Percentiles rank a stretch among this genome's conserved stretches.
Conservation (phyloP, 2,329 filamentous ascomycete genomes). For the Cladophialophora immunda region DNA sequence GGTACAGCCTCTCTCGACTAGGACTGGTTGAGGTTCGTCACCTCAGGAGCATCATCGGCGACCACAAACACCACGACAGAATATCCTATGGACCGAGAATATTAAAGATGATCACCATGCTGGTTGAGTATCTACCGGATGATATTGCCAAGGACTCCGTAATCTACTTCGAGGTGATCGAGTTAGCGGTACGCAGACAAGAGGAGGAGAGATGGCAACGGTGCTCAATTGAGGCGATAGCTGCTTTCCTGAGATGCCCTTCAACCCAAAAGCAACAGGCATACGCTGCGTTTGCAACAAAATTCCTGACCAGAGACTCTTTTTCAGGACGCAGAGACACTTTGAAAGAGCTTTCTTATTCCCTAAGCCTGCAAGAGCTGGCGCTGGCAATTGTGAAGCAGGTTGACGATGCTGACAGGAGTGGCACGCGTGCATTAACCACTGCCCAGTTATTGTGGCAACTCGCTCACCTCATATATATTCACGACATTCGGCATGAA, state of each 20-base stretch:
- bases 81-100: slow-evolving; percentile 26
- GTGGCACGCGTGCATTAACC: slow-evolving; percentile 49
- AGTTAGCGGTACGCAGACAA: slow-evolving; percentile 18
- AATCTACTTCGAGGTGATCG: slow-evolving; percentile 31
- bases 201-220: slow-evolving; percentile 20
- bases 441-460: slow-evolving; percentile 62
- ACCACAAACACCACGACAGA: slow-evolving; percentile 7
- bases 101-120: slow-evolving; percentile 35
- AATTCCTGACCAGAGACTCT: slow-evolving; percentile 23
- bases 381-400: slow-evolving; percentile 27
- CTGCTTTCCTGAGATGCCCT: slow-evolving; percentile 27
- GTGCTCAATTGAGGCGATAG: slow-evolving; percentile 16
- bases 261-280: slow-evolving; percentile 7
- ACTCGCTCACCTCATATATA: slow-evolving; percentile 67
- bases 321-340: slow-evolving; percentile 20
- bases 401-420: slow-evolving; percentile 38
- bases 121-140: slow-evolving; percentile 55
- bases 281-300: slow-evolving; percentile 32
- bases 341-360: slow-evolving; percentile 22
- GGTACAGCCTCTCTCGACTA: slow-evolving; percentile 20
- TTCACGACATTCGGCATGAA: slow-evolving; percentile 55
- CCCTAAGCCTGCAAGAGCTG: slow-evolving; percentile 25
- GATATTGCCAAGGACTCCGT: slow-evolving; percentile 33
- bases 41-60: slow-evolving; percentile 25
- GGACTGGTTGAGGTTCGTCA: slow-evolving; percentile 28